Base-by-base conservation (phyloP, 352 stramenopile genomes). In the Pythium grandisporangium region DNA sequence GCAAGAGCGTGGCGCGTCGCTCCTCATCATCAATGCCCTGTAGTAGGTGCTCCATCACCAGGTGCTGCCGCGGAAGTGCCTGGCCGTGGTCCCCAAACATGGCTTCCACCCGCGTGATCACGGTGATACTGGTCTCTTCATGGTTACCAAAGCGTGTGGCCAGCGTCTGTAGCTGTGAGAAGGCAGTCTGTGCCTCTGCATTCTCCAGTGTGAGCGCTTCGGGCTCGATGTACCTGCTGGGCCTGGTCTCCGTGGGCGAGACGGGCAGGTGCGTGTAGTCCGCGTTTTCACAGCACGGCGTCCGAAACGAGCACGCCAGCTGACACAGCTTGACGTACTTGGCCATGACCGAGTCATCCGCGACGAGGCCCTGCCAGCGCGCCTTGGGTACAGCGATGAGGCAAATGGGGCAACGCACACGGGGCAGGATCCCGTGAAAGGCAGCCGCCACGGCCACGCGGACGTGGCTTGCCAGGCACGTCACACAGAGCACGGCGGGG, bases 1-100 rank as follows among this genome's bases (percentile, higher is more conserved):
- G 38, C 37, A 79, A 43, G 22, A 79, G 45, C 27, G 63, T 53
- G 14, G 66, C 66, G 37, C 66, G 57, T 2, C 63, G 55, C 40
- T 75, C 63, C 29, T 69, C 58, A 24, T 79, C 67, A 12, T 48
- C 27, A 20, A 75, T 62, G 0, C 53, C 40, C 7, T 21, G 25
- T 22, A 59, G 33, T 17, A 53, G 25, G 23, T 53, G 38, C 35
- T 59, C 44, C 1, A 59, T 10, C 12, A 59, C 22, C n/a, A 50
- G 20, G 20, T 53, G 50, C 34, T 53, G 45, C 2, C 29, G 50
- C 4, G 42, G 30, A 8, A 14, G 8, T 14, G 27, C 10, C 27
- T 8, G 10, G 27, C 10, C 14, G 27, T 32, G 27, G 14, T 8
- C 27, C 10, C 27, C 27, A 32, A 32, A 32, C 27, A 14, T 14